Conservation (phyloP, 805 yeast species). For the Starmerella sp. region DNA sequence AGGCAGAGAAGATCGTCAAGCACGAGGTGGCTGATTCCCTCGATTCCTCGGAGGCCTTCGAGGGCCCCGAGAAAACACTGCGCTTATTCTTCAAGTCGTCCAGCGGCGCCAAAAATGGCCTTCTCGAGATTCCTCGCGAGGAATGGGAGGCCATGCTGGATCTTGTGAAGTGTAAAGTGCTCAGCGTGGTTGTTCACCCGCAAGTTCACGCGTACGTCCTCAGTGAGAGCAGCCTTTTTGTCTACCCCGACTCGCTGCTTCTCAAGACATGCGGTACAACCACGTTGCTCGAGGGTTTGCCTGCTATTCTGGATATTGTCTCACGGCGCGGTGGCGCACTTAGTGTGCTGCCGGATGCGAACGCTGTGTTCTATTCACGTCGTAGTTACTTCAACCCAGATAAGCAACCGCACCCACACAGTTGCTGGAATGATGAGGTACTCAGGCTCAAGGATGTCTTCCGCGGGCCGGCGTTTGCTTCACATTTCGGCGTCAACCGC, state of each 20-base stretch:
- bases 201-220: conserved; percentile 70
- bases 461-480: conserved; percentile 41
- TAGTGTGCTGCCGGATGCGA: conserved; percentile 6
- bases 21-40: conserved; percentile 65
- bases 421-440: conserved; percentile 76
- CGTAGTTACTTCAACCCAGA: conserved; percentile 89
- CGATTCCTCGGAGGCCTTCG: conserved; percentile 87
- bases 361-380: conserved; percentile 73
- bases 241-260: conserved; percentile 72
- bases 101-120: conserved; percentile 30
- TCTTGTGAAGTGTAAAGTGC: conserved; percentile 74
- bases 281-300: conserved; percentile 69
- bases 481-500: conserved; percentile 68
- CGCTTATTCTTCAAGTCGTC: conserved; percentile 71
- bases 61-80: conserved; percentile 90
- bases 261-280: conserved; percentile 96
- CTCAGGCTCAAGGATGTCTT: conserved; percentile 56
- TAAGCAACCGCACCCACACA: conserved; percentile 68
- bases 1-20: conserved; percentile 43
- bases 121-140: conserved; percentile 50
- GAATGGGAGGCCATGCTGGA: conserved; percentile 68
- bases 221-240: conserved; percentile 82
- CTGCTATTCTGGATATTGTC: conserved; percentile 47
- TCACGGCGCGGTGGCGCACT: conserved; percentile 23
- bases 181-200: conserved; percentile 60